phyloP scores from a whole-genome alignment of 1,139 yeast species.

The Zygosaccharomyces sapae region DNA sequence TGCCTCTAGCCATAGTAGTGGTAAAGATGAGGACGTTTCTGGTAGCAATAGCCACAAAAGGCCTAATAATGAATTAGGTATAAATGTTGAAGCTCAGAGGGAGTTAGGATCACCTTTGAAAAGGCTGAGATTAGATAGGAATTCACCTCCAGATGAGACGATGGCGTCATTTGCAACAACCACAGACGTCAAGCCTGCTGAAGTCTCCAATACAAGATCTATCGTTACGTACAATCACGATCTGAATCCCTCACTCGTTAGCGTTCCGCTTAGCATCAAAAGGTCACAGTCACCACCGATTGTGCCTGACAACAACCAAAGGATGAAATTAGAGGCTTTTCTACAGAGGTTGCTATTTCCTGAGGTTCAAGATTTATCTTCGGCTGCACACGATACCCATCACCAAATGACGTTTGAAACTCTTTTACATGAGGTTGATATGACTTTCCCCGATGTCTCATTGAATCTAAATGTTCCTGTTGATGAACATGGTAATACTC shows the following conservation, averaged over 20 bases:
- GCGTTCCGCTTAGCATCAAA: constrained; percentile 19
- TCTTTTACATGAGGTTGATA: constrained; percentile 25
- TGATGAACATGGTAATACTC: constrained; percentile 89
- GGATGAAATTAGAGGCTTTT: constrained; percentile 33
- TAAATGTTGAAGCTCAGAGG: constrained; percentile 17
- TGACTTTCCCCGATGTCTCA: constrained; percentile 32
- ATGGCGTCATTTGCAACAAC: background rate
- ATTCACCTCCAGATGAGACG: constrained; percentile 6
- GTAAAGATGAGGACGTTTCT: background rate
- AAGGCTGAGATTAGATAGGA: constrained; percentile 22
- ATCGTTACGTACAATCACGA: constrained; percentile 26
- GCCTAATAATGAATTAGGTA: constrained; percentile 10
- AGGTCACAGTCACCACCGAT: constrained; percentile 15
- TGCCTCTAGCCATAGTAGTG: background rate
- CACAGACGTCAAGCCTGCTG: background rate
- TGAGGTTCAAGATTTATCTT: constrained; percentile 18
- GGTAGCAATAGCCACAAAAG: constrained; percentile 5
- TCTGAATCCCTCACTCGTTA: constrained; percentile 14
- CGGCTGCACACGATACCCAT: constrained; percentile 9
- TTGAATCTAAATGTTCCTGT: constrained; percentile 76
- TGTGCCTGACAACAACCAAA: constrained; percentile 21
- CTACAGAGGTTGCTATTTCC: constrained; percentile 33
- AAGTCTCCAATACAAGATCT: constrained; percentile 7
- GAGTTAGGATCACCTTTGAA: constrained; percentile 32
- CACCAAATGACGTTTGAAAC: constrained; percentile 18